A percentile compares a stretch with the other conserved stretches of the same genome.
phyloP scores from a whole-genome alignment of 352 stramenopile species.

The Globisporangium barbulae region DNA sequence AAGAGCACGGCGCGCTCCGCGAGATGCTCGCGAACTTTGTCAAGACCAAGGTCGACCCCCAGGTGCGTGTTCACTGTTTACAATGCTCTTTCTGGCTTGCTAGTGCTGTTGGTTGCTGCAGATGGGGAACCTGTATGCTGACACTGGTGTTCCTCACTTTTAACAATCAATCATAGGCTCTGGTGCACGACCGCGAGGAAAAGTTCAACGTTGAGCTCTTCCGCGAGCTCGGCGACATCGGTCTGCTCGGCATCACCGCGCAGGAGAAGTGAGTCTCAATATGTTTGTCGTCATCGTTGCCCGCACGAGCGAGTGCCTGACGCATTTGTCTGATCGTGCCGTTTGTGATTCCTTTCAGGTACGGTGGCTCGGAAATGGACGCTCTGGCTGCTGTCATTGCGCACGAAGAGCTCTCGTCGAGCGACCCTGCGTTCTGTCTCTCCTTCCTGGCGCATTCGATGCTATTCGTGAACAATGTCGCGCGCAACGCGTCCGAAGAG shows the following conservation, averaged over 20 bases:
- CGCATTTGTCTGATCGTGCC: not conserved
- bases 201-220: slow-evolving; percentile 97
- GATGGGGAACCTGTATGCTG: not conserved
- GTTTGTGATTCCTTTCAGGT: slow-evolving; percentile 27
- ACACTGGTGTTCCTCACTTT: not conserved
- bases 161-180: slow-evolving; percentile 35
- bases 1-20: slow-evolving; percentile 87
- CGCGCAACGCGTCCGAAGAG: slow-evolving; percentile 85
- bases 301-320: not conserved
- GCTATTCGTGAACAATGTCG: slow-evolving; percentile 93
- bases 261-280: slow-evolving; percentile 83
- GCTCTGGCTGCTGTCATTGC: slow-evolving; percentile 93
- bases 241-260: slow-evolving; percentile 96
- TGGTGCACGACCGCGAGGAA: slow-evolving; percentile 95
- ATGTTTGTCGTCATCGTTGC: not conserved
- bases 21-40: slow-evolving; percentile 94
- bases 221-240: slow-evolving; percentile 92
- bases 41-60: slow-evolving; percentile 96
- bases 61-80: slow-evolving; percentile 40
- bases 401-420: slow-evolving; percentile 95
- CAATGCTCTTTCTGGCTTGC: not conserved
- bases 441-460: slow-evolving; percentile 95
- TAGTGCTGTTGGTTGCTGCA: not conserved
- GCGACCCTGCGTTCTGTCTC: slow-evolving; percentile 98
- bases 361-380: slow-evolving; percentile 96